Percentiles rank a stretch among this genome's conserved stretches.
These are phyloP conservation scores for Aspergillus phoenicis DNA, from an alignment of 2,329 filamentous ascomycete species.

Conservation along the genomic window DNA sequence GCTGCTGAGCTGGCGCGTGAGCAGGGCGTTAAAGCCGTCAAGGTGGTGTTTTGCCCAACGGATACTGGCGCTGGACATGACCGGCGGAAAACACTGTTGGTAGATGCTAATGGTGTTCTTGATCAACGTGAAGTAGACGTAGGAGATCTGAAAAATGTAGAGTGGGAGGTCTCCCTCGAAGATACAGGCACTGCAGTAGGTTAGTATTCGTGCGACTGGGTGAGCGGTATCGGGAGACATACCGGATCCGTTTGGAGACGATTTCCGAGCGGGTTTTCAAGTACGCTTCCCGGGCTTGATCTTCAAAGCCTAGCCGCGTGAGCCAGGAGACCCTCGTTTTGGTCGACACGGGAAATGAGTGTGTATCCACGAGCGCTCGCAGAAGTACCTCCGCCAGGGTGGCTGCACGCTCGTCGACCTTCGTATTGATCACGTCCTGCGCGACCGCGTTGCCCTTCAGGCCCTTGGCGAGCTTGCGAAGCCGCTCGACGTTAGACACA, in stretches of 20 bases:
- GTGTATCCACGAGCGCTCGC: constrained; percentile 74
- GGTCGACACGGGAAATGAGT: constrained; percentile 75
- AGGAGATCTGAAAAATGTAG: constrained; percentile 94
- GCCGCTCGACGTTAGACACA: constrained; percentile 79
- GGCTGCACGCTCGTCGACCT: constrained; percentile 80
- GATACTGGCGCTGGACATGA: constrained; percentile 90
- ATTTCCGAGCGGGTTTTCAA: constrained; percentile 75
- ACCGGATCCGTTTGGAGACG: constrained; percentile 83
- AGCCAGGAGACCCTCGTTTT: constrained; percentile 83
- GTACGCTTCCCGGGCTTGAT: constrained; percentile 84
- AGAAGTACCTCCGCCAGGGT: constrained; percentile 76
- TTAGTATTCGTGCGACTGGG: constrained; percentile 6
- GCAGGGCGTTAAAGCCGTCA: constrained; percentile 82
- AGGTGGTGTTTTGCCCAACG: constrained; percentile 98
- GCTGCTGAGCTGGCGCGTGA: constrained; percentile 83
- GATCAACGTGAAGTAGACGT: constrained; percentile 93
- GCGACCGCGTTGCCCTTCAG: constrained; percentile 84
- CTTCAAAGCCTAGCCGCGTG: constrained; percentile 83
- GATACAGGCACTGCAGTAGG: constrained; percentile 73
- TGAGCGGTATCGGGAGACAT: constrained; percentile 32
- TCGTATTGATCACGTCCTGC: constrained; percentile 88
- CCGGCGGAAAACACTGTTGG: constrained; percentile 79
- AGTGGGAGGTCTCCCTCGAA: constrained; percentile 91
- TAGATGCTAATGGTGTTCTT: constrained; percentile 90
- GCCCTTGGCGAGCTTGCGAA: constrained; percentile 75